Evolutionary conservation across 2,329 filamentous ascomycete species (phyloP).

Genomic region (Alternaria dauci): DNA sequence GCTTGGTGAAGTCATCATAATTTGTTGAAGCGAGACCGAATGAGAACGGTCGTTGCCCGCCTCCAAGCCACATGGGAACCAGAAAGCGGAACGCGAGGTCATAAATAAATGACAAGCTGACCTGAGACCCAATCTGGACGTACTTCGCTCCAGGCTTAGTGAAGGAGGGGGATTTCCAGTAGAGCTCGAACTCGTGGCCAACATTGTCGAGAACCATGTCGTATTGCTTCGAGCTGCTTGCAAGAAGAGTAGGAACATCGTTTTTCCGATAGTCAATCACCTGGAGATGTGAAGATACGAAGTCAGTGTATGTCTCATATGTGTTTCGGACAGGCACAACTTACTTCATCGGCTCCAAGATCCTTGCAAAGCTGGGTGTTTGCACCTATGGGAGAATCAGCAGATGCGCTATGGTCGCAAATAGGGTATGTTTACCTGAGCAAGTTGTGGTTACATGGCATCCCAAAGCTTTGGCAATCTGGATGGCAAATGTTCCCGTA

Average conservation of each 20-base stretch:
- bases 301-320: too few relatives aligned
- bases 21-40: slow-evolving; percentile 42
- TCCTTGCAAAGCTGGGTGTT: slow-evolving; percentile 65
- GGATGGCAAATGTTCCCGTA: slow-evolving; percentile 66
- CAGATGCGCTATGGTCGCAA: background rate
- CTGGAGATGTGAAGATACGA: background rate
- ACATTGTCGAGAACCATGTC: slow-evolving; percentile 66
- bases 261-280: slow-evolving; percentile 65
- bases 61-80: slow-evolving; percentile 54
- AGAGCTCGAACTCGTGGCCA: slow-evolving; percentile 43
- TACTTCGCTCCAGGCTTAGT: slow-evolving; percentile 27
- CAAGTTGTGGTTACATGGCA: slow-evolving; percentile 66
- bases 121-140: slow-evolving; percentile 32
- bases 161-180: slow-evolving; percentile 29
- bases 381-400: slow-evolving; percentile 32
- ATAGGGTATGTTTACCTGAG: slow-evolving; percentile 49
- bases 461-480: slow-evolving; percentile 68
- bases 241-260: slow-evolving; percentile 58
- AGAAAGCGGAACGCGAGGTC: slow-evolving; percentile 29
- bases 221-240: slow-evolving; percentile 57
- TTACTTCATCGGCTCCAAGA: slow-evolving; percentile 65
- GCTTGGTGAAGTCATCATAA: slow-evolving; percentile 38
- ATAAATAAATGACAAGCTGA: slow-evolving; percentile 25
- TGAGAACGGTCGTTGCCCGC: slow-evolving; percentile 56
- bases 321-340: too few relatives aligned